Conservation (phyloP, 352 stramenopile species). For the Phytopythium helicoides region DNA sequence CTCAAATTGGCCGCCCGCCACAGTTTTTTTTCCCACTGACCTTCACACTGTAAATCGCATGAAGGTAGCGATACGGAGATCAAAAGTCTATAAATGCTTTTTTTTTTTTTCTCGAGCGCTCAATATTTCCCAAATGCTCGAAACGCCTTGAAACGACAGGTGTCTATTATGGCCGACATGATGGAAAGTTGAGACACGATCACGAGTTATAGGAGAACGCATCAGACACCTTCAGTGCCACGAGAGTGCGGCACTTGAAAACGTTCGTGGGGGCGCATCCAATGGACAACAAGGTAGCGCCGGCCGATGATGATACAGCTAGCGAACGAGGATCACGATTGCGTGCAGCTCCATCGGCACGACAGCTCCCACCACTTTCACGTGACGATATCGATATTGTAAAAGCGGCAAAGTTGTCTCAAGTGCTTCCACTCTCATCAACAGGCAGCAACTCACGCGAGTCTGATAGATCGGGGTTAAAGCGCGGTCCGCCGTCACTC, state of each 20-base stretch:
- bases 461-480: no score
- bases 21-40: no score
- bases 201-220: not conserved
- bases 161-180: not conserved
- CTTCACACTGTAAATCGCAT: no score
- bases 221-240: not conserved
- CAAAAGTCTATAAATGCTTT: no score
- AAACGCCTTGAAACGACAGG: constrained; percentile 5
- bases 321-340: not conserved
- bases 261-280: not conserved
- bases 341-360: not conserved
- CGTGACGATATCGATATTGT: not conserved
- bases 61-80: no score
- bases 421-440: not conserved
- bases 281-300: constrained; percentile 6
- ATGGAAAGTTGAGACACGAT: not conserved
- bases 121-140: no score
- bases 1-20: no score
- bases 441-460: not conserved
- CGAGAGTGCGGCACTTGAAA: not conserved
- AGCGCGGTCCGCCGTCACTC: no score
- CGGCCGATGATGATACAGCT: not conserved
- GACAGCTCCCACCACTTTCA: not conserved
- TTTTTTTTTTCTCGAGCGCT: no score
- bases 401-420: not conserved